Evolutionary conservation across 1,139 yeast species (phyloP).

Genomic region (Candida smagusa): DNA sequence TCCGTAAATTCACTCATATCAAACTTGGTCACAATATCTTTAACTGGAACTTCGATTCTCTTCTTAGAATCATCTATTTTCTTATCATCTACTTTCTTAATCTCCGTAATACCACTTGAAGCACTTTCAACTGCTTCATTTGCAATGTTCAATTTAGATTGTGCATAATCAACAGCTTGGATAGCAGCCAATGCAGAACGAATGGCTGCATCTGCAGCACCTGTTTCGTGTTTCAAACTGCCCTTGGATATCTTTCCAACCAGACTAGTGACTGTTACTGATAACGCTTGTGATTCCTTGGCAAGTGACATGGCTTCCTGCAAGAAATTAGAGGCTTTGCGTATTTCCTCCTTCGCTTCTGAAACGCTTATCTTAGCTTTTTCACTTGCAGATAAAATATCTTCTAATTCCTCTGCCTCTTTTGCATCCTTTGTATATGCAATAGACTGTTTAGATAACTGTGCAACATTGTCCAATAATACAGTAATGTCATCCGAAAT

Average conservation of each 20-base stretch:
- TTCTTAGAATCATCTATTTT: background rate
- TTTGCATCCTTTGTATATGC: background rate
- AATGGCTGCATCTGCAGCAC: slow-evolving; percentile 3
- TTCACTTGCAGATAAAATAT: slow-evolving; percentile 1
- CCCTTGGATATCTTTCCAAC: background rate
- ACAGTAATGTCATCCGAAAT: background rate
- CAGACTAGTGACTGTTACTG: slow-evolving; percentile 1
- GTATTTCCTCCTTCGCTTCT: background rate
- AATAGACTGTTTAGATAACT: background rate
- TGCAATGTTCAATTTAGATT: slow-evolving; percentile 1
- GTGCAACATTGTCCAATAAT: background rate
- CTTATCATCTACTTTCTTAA: background rate
- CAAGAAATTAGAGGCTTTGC: background rate
- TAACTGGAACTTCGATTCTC: slow-evolving; percentile 9
- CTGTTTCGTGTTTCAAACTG: slow-evolving; percentile 1
- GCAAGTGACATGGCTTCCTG: background rate
- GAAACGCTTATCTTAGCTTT: background rate
- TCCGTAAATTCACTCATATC: slow-evolving; percentile 22
- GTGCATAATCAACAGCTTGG: slow-evolving; percentile 5
- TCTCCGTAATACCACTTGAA: background rate
- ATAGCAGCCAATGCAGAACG: slow-evolving; percentile 3
- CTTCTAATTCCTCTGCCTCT: background rate
- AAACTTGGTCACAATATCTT: slow-evolving; percentile 14
- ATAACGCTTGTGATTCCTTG: slow-evolving; percentile 1
- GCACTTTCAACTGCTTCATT: slow-evolving; percentile 1